A percentile compares a stretch with the other conserved stretches of the same genome.
Conservation (phyloP, 192 early-diverging fungal genomes). For the Backusella australiensis region DNA sequence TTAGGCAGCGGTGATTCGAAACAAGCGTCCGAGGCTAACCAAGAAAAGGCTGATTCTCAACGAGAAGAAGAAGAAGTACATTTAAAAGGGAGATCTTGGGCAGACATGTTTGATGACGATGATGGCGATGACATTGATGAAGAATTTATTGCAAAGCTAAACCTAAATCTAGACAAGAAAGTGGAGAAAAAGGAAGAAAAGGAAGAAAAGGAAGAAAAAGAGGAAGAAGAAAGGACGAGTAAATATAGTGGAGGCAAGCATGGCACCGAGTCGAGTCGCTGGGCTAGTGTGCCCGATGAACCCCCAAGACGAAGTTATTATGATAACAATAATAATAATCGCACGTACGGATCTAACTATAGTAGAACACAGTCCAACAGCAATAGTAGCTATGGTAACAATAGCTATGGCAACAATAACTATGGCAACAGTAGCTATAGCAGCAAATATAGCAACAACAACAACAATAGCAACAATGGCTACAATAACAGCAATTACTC, state of each 20-base stretch:
- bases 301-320: neutral
- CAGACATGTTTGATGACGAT: neutral
- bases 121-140: neutral
- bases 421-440: neutral
- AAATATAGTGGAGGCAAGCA: neutral
- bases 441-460: neutral
- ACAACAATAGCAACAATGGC: neutral
- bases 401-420: neutral
- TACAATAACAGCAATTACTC: neutral
- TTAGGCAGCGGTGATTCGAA: neutral
- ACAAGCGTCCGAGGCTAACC: neutral
- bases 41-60: neutral
- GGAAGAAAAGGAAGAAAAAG: neutral
- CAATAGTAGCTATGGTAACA: neutral
- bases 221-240: neutral
- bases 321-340: neutral
- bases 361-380: neutral
- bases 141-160: neutral
- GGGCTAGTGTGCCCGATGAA: neutral
- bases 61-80: neutral
- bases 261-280: neutral
- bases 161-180: neutral
- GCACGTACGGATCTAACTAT: neutral
- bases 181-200: neutral
- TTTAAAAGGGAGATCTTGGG: neutral